Evolutionary conservation across 192 early-diverging fungal species (phyloP), one percentile per base, ranked within the genome.

Genomic region (Podila verticillata): DNA sequence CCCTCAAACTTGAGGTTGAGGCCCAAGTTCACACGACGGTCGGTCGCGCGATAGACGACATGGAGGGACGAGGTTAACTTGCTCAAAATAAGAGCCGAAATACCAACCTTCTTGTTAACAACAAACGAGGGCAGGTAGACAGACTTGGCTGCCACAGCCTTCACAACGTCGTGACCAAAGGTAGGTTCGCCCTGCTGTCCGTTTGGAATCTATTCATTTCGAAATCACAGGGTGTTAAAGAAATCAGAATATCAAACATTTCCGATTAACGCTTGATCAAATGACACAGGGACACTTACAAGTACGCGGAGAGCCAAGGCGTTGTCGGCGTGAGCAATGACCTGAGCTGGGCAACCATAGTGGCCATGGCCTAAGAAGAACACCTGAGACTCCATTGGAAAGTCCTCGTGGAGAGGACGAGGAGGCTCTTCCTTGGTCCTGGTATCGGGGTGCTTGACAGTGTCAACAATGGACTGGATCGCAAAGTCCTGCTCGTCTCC

Each of bases 1-100:
- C 86, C 87, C 58, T 98, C 97, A 73, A 96, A 98, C 72, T 98
- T 98, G 59, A 99, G 87, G 68, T 92, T 92, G 35, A 99, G 85
- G 2, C 98, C 98, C 31, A 98, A 72, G 61, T 96, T 94, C 31
- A 90, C 48, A 13, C 85, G 78, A 24, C 90, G 86, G 34, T 92
- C 89, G 4, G 84, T 81, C 15, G 72, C 70, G 60, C 87, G 87
- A 63, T 84, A 79, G 28, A 86, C 84, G n/a, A 96, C 91, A 49
- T 87, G 84, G 56, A 98, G 87, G 22, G 90, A 90, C 1, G 97
- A 95, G 0, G 96, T 95, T 39, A 99, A 82, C 65, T 94, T 95
- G 63, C 95, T 95, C 22, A 98, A 86, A 13, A 91, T 83, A 31
- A 96, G 68, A 17, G 88, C 58, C 0, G 87, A 88, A 8, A 95